A percentile compares a stretch with the other conserved stretches of the same genome.
Evolutionary conservation across 164 flowering plant genomes (phyloP).

Genomic region (Tinospora cordifolia): DNA sequence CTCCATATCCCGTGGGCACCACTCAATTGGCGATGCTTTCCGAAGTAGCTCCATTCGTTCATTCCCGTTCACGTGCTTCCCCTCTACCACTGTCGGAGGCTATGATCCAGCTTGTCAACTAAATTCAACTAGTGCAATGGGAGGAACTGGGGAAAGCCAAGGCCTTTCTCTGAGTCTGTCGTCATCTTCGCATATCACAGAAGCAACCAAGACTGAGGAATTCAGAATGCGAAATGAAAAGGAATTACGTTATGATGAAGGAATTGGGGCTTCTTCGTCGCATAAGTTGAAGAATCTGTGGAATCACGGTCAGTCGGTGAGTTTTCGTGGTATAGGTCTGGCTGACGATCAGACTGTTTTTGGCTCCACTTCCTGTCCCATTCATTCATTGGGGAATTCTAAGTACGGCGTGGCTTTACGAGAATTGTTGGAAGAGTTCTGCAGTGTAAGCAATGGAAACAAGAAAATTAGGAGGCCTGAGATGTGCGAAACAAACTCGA

Average conservation of each 20-base stretch:
- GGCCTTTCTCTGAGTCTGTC: constrained; percentile 69
- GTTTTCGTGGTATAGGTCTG: constrained; percentile 31
- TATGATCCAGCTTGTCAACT: constrained; percentile 1
- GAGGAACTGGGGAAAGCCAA: constrained; percentile 43
- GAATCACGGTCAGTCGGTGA: constrained; percentile 15
- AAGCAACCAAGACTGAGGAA: constrained; percentile 67
- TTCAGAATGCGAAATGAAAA: constrained; percentile 49
- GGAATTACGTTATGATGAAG: constrained; percentile 37
- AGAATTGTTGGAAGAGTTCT: constrained; percentile 85
- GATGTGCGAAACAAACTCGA: no score
- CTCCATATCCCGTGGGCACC: constrained; percentile 5
- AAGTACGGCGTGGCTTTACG: constrained; percentile 69
- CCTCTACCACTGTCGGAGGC: constrained; percentile 5
- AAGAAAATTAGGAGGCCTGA: constrained; percentile 19
- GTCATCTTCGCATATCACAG: constrained; percentile 53
- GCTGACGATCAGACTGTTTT: constrained; percentile 31
- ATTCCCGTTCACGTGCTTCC: constrained; percentile 13
- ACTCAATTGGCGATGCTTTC: no score
- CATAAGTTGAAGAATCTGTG: constrained; percentile 31
- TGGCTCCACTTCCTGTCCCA: constrained; percentile 26
- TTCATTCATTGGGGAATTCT: constrained; percentile 30
- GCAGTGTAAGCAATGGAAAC: constrained; percentile 81
- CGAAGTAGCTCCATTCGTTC: no score
- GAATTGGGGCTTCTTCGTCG: constrained; percentile 20
- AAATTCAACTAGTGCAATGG: constrained; percentile 24